Evolutionary conservation across 2,329 filamentous ascomycete species (phyloP).

Genomic region (Escovopsis weberi): DNA sequence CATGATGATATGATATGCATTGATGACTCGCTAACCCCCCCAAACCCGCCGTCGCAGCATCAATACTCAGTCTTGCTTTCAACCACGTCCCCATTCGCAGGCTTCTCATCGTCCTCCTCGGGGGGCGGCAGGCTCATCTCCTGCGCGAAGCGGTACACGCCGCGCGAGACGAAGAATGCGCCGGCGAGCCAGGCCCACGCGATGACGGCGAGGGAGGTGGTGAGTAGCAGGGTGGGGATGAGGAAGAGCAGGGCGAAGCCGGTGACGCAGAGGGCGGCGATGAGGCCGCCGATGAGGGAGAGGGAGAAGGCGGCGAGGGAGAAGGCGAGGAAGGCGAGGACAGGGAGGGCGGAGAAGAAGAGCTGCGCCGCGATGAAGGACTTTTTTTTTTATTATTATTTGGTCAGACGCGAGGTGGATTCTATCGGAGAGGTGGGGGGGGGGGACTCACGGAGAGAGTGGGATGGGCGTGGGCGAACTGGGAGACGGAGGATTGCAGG

Average conservation of each 20-base stretch:
- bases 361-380: slow-evolving; percentile 54
- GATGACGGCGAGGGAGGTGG: slow-evolving; percentile 44
- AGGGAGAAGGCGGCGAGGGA: slow-evolving; percentile 46
- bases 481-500: slow-evolving; percentile 36
- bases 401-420: neutral
- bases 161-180: slow-evolving; percentile 37
- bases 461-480: slow-evolving; percentile 50
- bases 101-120: slow-evolving; percentile 9
- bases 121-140: slow-evolving; percentile 7
- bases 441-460: slow-evolving; percentile 47
- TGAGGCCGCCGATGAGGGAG: slow-evolving; percentile 43
- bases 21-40: neutral
- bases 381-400: slow-evolving; percentile 22
- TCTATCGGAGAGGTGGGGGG: neutral
- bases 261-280: slow-evolving; percentile 55
- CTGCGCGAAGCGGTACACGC: slow-evolving; percentile 28
- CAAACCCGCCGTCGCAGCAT: neutral
- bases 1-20: too few relatives aligned
- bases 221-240: slow-evolving; percentile 52
- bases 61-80: neutral
- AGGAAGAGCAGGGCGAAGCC: slow-evolving; percentile 53
- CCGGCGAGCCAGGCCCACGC: slow-evolving; percentile 54
- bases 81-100: neutral
- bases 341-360: slow-evolving; percentile 49
- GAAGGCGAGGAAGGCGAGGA: slow-evolving; percentile 56